phyloP scores from a whole-genome alignment of 2,329 filamentous ascomycete species.

The Thelonectria discophora region DNA sequence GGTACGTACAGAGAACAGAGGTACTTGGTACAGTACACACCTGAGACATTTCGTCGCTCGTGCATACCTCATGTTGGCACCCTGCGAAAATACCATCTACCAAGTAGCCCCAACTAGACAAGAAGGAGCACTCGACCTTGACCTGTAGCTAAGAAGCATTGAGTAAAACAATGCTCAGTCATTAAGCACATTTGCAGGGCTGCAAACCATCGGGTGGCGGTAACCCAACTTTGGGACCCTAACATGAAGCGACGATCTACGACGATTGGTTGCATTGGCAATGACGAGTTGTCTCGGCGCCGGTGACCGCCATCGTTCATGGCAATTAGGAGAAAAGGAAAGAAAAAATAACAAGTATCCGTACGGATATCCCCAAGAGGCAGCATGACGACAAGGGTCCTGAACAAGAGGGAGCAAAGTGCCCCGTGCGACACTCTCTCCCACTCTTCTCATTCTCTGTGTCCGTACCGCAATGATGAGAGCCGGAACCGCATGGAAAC shows the following conservation, averaged over 20 bases:
- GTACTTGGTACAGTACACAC: no score
- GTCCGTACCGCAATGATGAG: constrained; percentile 9
- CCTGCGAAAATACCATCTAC: constrained; percentile 7
- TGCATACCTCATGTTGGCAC: constrained; percentile 18
- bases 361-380: constrained; percentile 15
- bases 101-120: constrained; percentile 4
- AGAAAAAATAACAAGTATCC: constrained; percentile 5
- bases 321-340: constrained; percentile 1
- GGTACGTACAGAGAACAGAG: no score
- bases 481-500: constrained; percentile 19
- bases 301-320: constrained; percentile 19
- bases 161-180: constrained; percentile 3
- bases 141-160: background rate
- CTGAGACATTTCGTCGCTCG: constrained; percentile 25
- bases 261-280: constrained; percentile 26
- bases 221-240: constrained; percentile 1
- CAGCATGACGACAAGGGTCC: constrained; percentile 28
- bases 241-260: constrained; percentile 34
- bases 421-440: constrained; percentile 22
- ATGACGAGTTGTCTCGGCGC: constrained; percentile 28
- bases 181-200: constrained; percentile 6
- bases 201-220: constrained; percentile 8
- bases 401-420: constrained; percentile 17
- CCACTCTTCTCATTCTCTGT: background rate
- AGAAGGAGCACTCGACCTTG: constrained; percentile 14